phyloP scores from a whole-genome alignment of 73 alveolate species.

The Paramecium tetraurelia region DNA sequence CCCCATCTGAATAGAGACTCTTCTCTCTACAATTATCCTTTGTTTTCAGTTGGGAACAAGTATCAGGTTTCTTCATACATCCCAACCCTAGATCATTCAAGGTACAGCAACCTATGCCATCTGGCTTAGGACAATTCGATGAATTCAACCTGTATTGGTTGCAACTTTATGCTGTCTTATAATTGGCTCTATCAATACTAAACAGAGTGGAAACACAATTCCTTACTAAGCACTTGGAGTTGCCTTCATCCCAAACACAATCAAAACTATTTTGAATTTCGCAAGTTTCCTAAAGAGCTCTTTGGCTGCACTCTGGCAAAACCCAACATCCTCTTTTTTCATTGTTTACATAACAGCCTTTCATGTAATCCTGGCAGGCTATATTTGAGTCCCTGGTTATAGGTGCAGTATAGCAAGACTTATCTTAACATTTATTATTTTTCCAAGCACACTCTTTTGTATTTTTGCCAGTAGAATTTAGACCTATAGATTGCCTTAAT shows the following conservation, averaged over 20 bases:
- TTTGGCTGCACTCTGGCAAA: not conserved
- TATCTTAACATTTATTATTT: not conserved
- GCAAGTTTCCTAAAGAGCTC: not conserved
- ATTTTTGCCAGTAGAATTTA: not conserved
- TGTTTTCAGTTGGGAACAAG: not conserved
- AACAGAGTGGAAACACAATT: not conserved
- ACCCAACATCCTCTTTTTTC: not conserved
- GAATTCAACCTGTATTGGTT: not conserved
- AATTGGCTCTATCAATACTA: not conserved
- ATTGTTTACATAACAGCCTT: not conserved
- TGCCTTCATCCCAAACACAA: not conserved
- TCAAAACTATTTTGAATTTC: not conserved
- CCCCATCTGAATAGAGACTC: not conserved
- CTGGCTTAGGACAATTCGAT: not conserved
- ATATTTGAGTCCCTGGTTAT: not conserved
- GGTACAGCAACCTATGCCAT: not conserved
- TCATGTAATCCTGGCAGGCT: not conserved
- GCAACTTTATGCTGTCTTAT: not conserved
- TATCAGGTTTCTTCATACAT: not conserved
- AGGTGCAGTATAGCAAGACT: not conserved
- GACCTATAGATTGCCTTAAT: not conserved
- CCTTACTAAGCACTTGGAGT: not conserved
- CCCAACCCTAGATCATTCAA: not conserved
- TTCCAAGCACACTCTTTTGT: not conserved
- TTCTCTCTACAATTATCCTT: not conserved